phyloP scores from a whole-genome alignment of 164 flowering plant genomes.

The Macadamia tetraphylla region DNA sequence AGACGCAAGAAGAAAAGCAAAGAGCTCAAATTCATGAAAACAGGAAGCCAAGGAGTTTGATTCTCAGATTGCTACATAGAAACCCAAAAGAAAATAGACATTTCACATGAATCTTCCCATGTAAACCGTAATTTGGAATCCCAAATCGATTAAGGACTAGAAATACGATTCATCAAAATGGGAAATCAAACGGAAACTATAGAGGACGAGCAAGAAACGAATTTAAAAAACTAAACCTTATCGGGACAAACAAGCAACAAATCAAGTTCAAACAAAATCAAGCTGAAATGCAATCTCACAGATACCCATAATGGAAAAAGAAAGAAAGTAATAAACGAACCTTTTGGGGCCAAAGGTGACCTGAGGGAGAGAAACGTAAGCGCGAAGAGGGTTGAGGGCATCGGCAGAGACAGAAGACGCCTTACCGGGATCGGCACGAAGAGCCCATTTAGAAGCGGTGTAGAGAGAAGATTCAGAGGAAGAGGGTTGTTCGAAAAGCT shows the following conservation, averaged over 20 bases:
- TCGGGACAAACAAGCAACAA: not conserved
- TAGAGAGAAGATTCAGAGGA: constrained; percentile 25
- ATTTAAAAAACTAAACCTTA: not conserved
- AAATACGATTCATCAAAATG: no score
- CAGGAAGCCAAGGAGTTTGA: no score
- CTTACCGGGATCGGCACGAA: constrained; percentile 25
- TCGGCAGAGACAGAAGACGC: constrained; percentile 30
- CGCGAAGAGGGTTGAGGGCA: constrained; percentile 59
- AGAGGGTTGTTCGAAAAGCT: constrained; percentile 24
- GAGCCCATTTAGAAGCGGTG: constrained; percentile 44
- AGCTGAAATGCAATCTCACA: not conserved
- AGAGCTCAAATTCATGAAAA: no score
- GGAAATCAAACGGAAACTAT: no score
- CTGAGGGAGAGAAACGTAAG: constrained; percentile 61
- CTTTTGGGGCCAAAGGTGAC: constrained; percentile 75
- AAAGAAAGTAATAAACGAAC: constrained; percentile 13
- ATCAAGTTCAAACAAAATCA: not conserved
- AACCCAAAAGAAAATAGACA: no score
- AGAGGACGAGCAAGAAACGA: not conserved
- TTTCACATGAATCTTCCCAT: no score
- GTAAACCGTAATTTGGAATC: no score
- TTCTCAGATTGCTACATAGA: no score
- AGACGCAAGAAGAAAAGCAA: no score
- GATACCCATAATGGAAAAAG: not conserved
- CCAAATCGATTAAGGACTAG: no score